Evolutionary conservation across 371 early-diverging fungal genomes (phyloP).

Genomic region (Apophysomyces variabilis): DNA sequence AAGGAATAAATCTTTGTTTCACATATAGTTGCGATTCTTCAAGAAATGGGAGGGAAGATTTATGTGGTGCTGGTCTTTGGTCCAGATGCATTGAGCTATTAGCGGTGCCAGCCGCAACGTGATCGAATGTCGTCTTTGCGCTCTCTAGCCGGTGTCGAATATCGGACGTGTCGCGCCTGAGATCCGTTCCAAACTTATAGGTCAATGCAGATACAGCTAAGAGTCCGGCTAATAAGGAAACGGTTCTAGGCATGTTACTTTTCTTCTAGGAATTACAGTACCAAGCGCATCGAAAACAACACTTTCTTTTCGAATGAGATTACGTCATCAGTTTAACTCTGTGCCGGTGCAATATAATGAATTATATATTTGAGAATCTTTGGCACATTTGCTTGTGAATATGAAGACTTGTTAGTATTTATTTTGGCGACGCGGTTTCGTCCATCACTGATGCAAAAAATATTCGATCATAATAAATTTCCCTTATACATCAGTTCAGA

Average conservation of each 20-base stretch:
- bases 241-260: conserved; percentile 34
- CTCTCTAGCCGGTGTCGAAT: conserved; percentile 24
- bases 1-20: conserved; percentile 22
- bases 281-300: too few species aligned
- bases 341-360: too few species aligned
- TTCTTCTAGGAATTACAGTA: background rate
- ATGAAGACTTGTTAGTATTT: too few species aligned
- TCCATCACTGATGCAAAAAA: too few species aligned
- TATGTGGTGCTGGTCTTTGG: background rate
- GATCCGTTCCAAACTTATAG: conserved; percentile 33
- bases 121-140: conserved; percentile 28
- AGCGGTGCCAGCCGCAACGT: conserved; percentile 26
- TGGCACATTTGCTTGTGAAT: too few species aligned
- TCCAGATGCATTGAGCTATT: conserved; percentile 14
- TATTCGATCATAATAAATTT: too few species aligned
- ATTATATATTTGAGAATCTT: too few species aligned
- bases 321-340: too few species aligned
- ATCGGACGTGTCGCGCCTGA: conserved; percentile 24
- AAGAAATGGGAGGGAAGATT: conserved; percentile 1
- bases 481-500: too few species aligned
- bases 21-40: conserved; percentile 27
- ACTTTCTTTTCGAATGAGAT: too few species aligned
- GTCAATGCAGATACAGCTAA: conserved; percentile 39
- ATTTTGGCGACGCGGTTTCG: too few species aligned
- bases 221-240: conserved; percentile 40